phyloP scores from a whole-genome alignment of 768 basidiomycete species.

The Boletellus sp. region DNA sequence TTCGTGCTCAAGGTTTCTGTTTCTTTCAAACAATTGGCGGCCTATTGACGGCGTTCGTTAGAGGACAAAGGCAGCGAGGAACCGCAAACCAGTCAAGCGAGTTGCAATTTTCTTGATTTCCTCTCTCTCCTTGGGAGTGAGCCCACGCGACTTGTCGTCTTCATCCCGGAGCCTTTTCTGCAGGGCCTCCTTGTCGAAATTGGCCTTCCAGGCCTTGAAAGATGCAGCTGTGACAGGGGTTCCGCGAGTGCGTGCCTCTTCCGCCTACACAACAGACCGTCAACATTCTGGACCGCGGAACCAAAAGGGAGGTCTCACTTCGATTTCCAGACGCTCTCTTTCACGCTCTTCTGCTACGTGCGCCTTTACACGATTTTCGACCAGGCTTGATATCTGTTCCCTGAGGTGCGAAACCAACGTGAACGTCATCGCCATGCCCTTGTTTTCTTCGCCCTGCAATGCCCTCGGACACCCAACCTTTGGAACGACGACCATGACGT shows the following conservation, averaged over 20 bases:
- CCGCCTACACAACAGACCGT: slow-evolving; percentile 52
- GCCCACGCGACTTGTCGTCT: slow-evolving; percentile 67
- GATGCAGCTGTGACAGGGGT: slow-evolving; percentile 85
- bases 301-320: slow-evolving; percentile 46
- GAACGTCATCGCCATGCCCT: slow-evolving; percentile 98
- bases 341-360: slow-evolving; percentile 63
- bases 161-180: slow-evolving; percentile 63
- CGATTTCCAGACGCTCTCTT: slow-evolving; percentile 67
- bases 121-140: slow-evolving; percentile 80
- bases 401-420: slow-evolving; percentile 83
- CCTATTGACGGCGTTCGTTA: slow-evolving; percentile 45
- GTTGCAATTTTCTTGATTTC: slow-evolving; percentile 64
- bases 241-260: slow-evolving; percentile 83
- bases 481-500: slow-evolving; percentile 23
- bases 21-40: slow-evolving; percentile 87
- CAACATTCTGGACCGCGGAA: not conserved
- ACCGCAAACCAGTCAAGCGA: slow-evolving; percentile 62
- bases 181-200: slow-evolving; percentile 69
- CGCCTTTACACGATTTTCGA: slow-evolving; percentile 55
- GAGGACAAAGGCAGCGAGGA: not conserved
- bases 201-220: slow-evolving; percentile 77
- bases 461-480: not conserved
- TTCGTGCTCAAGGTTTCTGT: slow-evolving; percentile 61
- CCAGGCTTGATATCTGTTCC: slow-evolving; percentile 66
- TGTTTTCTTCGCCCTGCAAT: slow-evolving; percentile 71